Conservation (phyloP, 2,329 filamentous ascomycete species). For the Nothopassalora personata region DNA sequence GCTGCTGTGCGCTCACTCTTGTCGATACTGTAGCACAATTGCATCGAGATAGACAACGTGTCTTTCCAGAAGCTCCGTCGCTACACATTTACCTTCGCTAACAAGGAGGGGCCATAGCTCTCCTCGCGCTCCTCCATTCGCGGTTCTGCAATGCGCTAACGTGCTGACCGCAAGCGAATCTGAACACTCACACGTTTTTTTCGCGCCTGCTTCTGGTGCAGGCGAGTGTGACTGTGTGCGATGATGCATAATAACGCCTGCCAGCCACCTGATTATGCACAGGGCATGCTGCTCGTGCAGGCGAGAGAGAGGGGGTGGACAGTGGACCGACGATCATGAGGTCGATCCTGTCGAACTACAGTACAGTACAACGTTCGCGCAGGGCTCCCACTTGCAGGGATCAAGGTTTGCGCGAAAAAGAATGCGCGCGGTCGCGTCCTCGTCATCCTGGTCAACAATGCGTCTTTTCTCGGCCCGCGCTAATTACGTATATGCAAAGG, state of each 20-base stretch:
- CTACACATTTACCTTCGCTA: background rate
- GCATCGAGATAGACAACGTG: background rate
- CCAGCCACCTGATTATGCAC: constrained; percentile 4
- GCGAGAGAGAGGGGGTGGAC: background rate
- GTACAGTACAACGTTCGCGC: background rate
- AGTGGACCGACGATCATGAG: background rate
- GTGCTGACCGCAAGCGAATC: background rate
- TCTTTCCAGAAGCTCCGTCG: background rate
- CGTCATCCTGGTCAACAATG: constrained; percentile 5
- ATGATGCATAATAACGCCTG: background rate
- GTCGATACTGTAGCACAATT: background rate
- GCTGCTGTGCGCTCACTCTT: background rate
- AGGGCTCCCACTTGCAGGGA: constrained; percentile 9
- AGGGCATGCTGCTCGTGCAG: background rate
- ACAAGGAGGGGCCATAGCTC: background rate
- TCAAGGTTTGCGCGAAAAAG: constrained; percentile 1
- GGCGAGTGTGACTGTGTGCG: background rate
- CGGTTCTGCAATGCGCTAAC: background rate
- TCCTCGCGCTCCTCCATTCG: background rate
- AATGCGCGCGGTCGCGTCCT: background rate
- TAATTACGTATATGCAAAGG: constrained; percentile 10
- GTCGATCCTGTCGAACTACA: background rate
- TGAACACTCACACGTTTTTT: background rate
- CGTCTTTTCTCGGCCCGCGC: constrained; percentile 1
- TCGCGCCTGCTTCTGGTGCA: background rate